phyloP scores from a whole-genome alignment of 164 flowering plant species.

The Cinnamomum micranthum region DNA sequence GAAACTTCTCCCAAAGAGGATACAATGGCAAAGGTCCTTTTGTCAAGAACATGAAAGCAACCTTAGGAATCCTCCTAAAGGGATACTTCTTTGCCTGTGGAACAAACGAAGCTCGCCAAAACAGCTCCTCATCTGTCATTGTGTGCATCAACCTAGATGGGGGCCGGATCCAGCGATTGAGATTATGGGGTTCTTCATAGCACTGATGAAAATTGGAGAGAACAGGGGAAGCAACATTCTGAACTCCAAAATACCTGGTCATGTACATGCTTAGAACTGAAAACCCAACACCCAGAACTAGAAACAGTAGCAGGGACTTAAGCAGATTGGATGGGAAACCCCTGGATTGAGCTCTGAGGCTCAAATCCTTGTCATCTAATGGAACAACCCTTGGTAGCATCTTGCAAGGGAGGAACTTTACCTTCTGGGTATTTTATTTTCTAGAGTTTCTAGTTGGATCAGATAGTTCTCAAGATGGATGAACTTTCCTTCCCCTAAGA shows the following conservation, averaged over 20 bases:
- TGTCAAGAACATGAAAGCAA: slow-evolving; percentile 96
- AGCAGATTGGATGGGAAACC: slow-evolving; percentile 42
- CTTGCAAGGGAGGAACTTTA: slow-evolving; percentile 11
- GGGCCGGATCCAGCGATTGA: slow-evolving; percentile 62
- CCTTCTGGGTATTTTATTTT: slow-evolving; percentile 8
- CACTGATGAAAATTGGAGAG: slow-evolving; percentile 35
- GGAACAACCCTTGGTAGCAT: slow-evolving; percentile 27
- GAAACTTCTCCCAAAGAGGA: slow-evolving; percentile 88
- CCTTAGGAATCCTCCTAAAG: slow-evolving; percentile 63
- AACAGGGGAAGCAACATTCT: slow-evolving; percentile 18
- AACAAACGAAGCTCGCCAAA: slow-evolving; percentile 77
- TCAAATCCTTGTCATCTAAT: slow-evolving; percentile 50
- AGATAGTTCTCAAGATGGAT: not conserved
- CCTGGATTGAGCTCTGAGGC: slow-evolving; percentile 27
- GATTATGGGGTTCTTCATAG: slow-evolving; percentile 31
- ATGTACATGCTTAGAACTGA: slow-evolving; percentile 45
- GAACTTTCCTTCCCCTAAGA: not conserved
- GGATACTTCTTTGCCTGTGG: slow-evolving; percentile 61
- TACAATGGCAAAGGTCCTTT: slow-evolving; percentile 81
- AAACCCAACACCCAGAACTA: slow-evolving; percentile 50
- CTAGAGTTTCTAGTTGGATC: not conserved
- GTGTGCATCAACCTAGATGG: slow-evolving; percentile 55
- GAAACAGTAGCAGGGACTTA: slow-evolving; percentile 39
- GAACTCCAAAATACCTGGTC: slow-evolving; percentile 35
- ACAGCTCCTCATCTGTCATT: slow-evolving; percentile 74